A percentile compares a stretch with the other conserved stretches of the same genome.
Conservation (phyloP, 1,284 basidiomycete species). For the Trichosporon sp. region DNA sequence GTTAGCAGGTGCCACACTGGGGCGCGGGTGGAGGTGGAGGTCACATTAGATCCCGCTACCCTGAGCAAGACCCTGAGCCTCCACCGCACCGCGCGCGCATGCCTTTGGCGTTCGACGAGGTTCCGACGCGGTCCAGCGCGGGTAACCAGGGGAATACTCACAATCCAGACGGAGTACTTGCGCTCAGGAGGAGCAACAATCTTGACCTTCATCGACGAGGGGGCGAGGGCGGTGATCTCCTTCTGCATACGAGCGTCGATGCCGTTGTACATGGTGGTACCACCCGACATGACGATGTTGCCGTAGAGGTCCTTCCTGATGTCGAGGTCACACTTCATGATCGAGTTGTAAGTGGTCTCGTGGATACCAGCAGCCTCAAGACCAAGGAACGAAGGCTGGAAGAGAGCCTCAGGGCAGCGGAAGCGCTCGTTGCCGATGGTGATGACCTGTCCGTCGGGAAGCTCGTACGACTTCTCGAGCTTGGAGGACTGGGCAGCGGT, state of each 20-base stretch:
- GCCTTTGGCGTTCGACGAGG: neutral
- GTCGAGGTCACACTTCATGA: slow-evolving; percentile 64
- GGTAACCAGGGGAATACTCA: slow-evolving; percentile 60
- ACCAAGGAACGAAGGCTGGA: slow-evolving; percentile 92
- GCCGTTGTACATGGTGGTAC: slow-evolving; percentile 97
- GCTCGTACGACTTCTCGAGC: slow-evolving; percentile 91
- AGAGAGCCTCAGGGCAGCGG: slow-evolving; percentile 94
- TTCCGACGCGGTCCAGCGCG: neutral
- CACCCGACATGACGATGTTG: slow-evolving; percentile 81
- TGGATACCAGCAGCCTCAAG: slow-evolving; percentile 92
- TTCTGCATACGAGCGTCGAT: slow-evolving; percentile 97
- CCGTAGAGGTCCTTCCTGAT: slow-evolving; percentile 39
- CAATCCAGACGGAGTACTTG: slow-evolving; percentile 91
- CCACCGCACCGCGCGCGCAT: neutral
- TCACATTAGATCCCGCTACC: neutral
- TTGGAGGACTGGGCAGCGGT: slow-evolving; percentile 87
- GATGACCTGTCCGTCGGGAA: slow-evolving; percentile 95
- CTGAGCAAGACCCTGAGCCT: neutral
- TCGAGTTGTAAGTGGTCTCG: slow-evolving; percentile 89
- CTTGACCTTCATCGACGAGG: slow-evolving; percentile 79
- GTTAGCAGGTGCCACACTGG: neutral
- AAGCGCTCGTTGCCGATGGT: slow-evolving; percentile 96
- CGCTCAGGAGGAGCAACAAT: slow-evolving; percentile 66
- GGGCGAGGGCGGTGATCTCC: slow-evolving; percentile 84
- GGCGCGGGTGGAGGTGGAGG: neutral